These are phyloP conservation scores for Crucihimalaya himalaica DNA, from an alignment of 345 rosid species.

Conservation along the genomic window DNA sequence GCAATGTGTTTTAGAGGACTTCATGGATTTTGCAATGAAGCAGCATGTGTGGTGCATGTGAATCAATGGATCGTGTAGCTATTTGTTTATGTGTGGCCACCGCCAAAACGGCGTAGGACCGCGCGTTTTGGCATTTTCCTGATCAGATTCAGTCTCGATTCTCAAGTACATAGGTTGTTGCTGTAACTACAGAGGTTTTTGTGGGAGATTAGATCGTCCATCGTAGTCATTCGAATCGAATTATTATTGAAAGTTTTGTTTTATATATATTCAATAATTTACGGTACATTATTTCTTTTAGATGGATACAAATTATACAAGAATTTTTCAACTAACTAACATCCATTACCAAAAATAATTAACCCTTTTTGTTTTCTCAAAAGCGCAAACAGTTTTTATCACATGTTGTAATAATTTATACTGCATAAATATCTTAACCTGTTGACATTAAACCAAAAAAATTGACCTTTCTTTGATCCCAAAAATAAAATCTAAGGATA, in stretches of 20 bases:
- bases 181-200: slow-evolving; percentile 4
- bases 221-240: slow-evolving; percentile 15
- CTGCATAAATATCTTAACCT: background rate
- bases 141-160: slow-evolving; percentile 16
- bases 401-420: background rate
- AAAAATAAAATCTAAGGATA: background rate
- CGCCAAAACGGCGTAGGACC: slow-evolving; percentile 22
- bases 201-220: slow-evolving; percentile 2
- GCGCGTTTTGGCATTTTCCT: slow-evolving; percentile 4
- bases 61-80: background rate
- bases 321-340: background rate
- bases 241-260: background rate
- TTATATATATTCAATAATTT: background rate
- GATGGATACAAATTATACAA: background rate
- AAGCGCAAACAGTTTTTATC: background rate
- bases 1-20: background rate
- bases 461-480: slow-evolving; percentile 11
- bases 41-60: slow-evolving; percentile 26
- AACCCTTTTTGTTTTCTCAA: background rate
- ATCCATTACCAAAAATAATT: background rate
- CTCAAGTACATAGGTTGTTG: slow-evolving; percentile 26
- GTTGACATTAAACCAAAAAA: background rate
- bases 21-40: background rate
- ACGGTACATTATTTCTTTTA: background rate
- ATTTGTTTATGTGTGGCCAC: slow-evolving; percentile 7